Evolutionary conservation across 495 filamentous ascomycete genomes (phyloP).

Genomic region (Penicillium lagena): DNA sequence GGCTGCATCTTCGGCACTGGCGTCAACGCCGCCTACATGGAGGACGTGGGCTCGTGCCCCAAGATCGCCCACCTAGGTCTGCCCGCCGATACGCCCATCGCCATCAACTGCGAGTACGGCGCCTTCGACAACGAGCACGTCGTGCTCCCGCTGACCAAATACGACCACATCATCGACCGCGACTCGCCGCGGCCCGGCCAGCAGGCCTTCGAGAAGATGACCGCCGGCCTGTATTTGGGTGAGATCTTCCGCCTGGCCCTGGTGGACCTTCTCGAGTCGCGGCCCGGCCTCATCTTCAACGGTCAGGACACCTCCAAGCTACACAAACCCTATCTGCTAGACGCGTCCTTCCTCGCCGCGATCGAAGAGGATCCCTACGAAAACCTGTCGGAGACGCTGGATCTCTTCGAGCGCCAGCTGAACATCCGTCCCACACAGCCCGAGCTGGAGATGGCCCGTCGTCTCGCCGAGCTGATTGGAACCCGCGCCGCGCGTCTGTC

Average conservation of each 20-base stretch:
- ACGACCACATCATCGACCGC: conserved; percentile 81
- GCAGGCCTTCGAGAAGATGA: conserved; percentile 98
- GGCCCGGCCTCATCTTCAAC: conserved; percentile 71
- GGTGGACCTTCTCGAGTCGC: conserved; percentile 75
- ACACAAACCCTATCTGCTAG: conserved; percentile 75
- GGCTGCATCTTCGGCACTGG: conserved; percentile 98
- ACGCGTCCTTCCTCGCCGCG: conserved; percentile 90
- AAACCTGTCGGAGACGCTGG: conserved; percentile 80
- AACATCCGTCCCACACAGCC: conserved; percentile 58
- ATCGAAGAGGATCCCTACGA: conserved; percentile 95
- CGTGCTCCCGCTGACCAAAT: conserved; percentile 80
- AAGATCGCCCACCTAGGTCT: conserved; percentile 93
- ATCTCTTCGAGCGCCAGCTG: conserved; percentile 70
- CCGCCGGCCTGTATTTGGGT: conserved; percentile 90
- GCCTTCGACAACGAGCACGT: conserved; percentile 97
- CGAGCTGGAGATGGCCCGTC: conserved; percentile 80
- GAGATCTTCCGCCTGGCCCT: conserved; percentile 91
- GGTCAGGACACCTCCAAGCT: conserved; percentile 74
- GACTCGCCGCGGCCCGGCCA: conserved; percentile 92
- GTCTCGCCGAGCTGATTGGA: conserved; percentile 87
- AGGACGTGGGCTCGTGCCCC: conserved; percentile 81
- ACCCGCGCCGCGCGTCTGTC: conserved; percentile 90
- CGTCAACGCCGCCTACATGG: conserved; percentile 98
- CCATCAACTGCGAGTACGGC: conserved; percentile 99
- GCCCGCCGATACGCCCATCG: conserved; percentile 83